These are phyloP conservation scores for Phytophthora kernoviae DNA, from an alignment of 352 stramenopile genomes.

Conservation along the genomic window DNA sequence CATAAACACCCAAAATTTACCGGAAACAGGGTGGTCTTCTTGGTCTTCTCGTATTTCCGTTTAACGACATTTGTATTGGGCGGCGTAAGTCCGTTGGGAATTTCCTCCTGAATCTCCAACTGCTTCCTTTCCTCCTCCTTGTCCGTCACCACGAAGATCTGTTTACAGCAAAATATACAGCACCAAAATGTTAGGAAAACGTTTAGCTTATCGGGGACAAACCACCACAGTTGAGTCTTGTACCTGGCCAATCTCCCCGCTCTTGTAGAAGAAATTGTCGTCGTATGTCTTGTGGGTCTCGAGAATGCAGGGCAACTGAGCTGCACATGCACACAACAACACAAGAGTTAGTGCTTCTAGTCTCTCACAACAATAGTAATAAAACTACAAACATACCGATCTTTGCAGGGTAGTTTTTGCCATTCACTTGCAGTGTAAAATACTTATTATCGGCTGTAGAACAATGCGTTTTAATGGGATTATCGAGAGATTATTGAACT, in stretches of 20 bases:
- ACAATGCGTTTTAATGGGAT: conserved; percentile 1
- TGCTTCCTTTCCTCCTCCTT: conserved; percentile 72
- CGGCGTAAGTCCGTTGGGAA: conserved; percentile 76
- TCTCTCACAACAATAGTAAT: background rate
- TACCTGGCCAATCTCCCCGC: conserved; percentile 85
- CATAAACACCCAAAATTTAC: conserved; percentile 33
- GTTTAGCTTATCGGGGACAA: background rate
- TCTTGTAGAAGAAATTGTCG: conserved; percentile 91
- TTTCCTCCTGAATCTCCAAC: conserved; percentile 69
- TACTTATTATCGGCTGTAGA: conserved; percentile 84
- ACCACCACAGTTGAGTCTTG: too few species aligned
- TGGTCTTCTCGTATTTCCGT: conserved; percentile 89
- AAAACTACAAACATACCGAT: conserved; percentile 52
- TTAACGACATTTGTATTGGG: conserved; percentile 89
- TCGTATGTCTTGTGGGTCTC: conserved; percentile 92
- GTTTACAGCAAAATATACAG: background rate
- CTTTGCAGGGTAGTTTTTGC: conserved; percentile 79
- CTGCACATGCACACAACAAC: conserved; percentile 31
- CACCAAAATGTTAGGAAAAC: background rate
- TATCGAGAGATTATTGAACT: background rate
- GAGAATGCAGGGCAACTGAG: conserved; percentile 83
- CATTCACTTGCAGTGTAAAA: conserved; percentile 79
- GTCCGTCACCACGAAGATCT: conserved; percentile 87
- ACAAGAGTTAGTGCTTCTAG: conserved; percentile 4
- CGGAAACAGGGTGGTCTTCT: conserved; percentile 80